These are phyloP conservation scores for Fagus crenata DNA, from an alignment of 306 rosid species.

Conservation along the genomic window DNA sequence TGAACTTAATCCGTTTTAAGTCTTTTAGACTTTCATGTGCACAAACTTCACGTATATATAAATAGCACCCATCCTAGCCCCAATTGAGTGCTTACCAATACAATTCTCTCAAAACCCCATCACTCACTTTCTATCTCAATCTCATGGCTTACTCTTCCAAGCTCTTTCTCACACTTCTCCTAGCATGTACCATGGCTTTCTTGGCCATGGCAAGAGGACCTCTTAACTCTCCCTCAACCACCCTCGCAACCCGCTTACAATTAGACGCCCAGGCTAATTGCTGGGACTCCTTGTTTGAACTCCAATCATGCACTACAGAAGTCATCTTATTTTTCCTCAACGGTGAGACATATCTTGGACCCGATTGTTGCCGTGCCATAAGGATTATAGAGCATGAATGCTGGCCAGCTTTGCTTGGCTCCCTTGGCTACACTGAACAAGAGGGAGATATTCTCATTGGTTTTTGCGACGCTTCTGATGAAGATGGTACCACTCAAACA, in stretches of 20 bases:
- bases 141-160: too few relatives aligned
- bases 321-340: conserved; percentile 55
- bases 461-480: conserved; percentile 43
- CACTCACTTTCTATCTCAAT: too few relatives aligned
- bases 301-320: conserved; percentile 62
- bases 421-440: conserved; percentile 58
- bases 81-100: too few relatives aligned
- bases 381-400: conserved; percentile 53
- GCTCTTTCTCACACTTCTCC: too few relatives aligned
- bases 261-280: conserved; percentile 48
- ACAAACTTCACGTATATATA: too few relatives aligned
- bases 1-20: too few relatives aligned
- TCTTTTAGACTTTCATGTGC: too few relatives aligned
- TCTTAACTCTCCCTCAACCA: too few relatives aligned
- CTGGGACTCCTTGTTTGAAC: conserved; percentile 59
- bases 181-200: too few relatives aligned
- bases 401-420: conserved; percentile 59
- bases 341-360: conserved; percentile 55
- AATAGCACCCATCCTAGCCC: too few relatives aligned
- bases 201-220: too few relatives aligned
- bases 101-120: too few relatives aligned
- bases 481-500: conserved; percentile 15
- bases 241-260: conserved; percentile 35
- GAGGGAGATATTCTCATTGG: conserved; percentile 56
- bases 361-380: conserved; percentile 55